Conservation (phyloP, 2,329 filamentous ascomycete genomes). For the Cercospora janseana region DNA sequence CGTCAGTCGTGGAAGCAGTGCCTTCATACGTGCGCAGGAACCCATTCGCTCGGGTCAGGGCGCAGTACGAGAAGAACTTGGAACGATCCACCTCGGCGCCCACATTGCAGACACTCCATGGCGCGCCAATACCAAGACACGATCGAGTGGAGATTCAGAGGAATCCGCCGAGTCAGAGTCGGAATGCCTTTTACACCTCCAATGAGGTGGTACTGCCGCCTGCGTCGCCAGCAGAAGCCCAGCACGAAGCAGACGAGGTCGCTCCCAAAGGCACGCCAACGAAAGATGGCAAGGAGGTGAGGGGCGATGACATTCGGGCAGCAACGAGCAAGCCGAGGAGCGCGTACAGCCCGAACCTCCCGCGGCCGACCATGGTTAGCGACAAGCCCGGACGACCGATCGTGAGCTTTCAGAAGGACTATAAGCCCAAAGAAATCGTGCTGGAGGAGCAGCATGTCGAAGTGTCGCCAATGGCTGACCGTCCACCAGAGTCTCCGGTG, state of each 20-base stretch:
- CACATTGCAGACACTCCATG: constrained; percentile 34
- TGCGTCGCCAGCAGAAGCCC: constrained; percentile 34
- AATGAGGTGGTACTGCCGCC: constrained; percentile 53
- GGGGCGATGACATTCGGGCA: constrained; percentile 76
- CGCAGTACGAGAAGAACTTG: constrained; percentile 47
- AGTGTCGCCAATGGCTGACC: neutral
- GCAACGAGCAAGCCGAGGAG: constrained; percentile 86
- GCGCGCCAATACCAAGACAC: constrained; percentile 34
- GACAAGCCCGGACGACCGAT: constrained; percentile 87
- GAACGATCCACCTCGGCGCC: constrained; percentile 47
- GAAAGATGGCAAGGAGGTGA: constrained; percentile 49
- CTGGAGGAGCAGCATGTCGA: constrained; percentile 53
- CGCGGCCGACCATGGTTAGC: constrained; percentile 86
- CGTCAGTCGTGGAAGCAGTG: constrained; percentile 26
- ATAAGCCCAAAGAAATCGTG: constrained; percentile 74
- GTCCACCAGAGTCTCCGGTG: constrained; percentile 1
- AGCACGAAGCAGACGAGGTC: constrained; percentile 43
- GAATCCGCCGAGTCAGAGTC: constrained; percentile 79
- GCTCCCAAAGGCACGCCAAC: constrained; percentile 41
- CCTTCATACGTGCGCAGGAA: constrained; percentile 59
- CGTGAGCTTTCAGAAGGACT: constrained; percentile 90
- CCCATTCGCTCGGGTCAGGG: constrained; percentile 62
- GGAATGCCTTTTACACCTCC: constrained; percentile 74
- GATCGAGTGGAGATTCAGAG: constrained; percentile 71
- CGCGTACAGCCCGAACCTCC: constrained; percentile 82